These are phyloP conservation scores for Paraconiothyrium sp. DNA, from an alignment of 2,329 filamentous ascomycete genomes.

Conservation along the genomic window DNA sequence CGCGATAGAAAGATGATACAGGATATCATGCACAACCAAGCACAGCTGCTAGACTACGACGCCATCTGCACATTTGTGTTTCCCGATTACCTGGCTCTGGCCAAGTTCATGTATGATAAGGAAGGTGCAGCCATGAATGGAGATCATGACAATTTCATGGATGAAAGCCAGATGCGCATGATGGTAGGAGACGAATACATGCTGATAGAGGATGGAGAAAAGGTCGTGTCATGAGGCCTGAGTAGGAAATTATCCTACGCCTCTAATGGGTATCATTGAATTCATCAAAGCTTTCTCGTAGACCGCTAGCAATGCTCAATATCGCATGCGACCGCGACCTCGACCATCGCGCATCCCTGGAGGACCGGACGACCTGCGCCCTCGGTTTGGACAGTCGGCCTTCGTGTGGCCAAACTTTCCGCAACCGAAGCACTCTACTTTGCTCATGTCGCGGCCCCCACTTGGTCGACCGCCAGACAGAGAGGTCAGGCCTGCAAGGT, in stretches of 20 bases:
- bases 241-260: background rate
- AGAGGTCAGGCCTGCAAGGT: conserved; percentile 69
- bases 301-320: conserved; percentile 22
- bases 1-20: conserved; percentile 55
- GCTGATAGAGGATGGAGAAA: conserved; percentile 49
- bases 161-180: conserved; percentile 54
- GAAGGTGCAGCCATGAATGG: conserved; percentile 52
- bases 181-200: conserved; percentile 59
- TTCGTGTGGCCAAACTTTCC: conserved; percentile 69
- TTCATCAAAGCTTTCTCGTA: background rate
- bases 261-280: conserved; percentile 29
- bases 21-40: conserved; percentile 58
- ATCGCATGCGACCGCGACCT: conserved; percentile 32
- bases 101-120: conserved; percentile 58
- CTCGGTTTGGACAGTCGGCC: conserved; percentile 61
- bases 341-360: conserved; percentile 30
- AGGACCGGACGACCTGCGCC: conserved; percentile 31
- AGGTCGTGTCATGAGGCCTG: conserved; percentile 28
- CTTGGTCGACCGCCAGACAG: conserved; percentile 62
- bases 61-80: conserved; percentile 61
- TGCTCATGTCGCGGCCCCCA: conserved; percentile 36
- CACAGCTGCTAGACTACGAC: conserved; percentile 56
- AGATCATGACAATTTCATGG: conserved; percentile 53
- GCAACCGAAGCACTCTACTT: conserved; percentile 68
- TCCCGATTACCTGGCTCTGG: conserved; percentile 56